Evolutionary conservation across 805 yeast genomes (phyloP).

Genomic region (Sungouiella blattae): DNA sequence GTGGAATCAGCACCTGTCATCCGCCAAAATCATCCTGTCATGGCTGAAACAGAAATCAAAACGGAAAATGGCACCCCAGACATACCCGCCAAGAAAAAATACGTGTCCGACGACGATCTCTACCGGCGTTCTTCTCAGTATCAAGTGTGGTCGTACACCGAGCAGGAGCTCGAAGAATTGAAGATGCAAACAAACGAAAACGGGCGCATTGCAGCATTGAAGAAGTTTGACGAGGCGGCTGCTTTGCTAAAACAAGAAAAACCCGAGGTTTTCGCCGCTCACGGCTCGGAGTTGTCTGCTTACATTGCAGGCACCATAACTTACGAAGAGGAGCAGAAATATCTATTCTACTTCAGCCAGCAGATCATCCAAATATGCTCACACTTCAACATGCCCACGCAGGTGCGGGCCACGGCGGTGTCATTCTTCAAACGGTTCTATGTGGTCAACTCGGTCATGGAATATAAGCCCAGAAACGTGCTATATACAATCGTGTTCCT

Average conservation of each 20-base stretch:
- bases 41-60: not conserved
- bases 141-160: constrained; percentile 79
- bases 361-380: constrained; percentile 68
- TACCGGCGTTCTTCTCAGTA: constrained; percentile 86
- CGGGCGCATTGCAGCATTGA: constrained; percentile 43
- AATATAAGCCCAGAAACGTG: constrained; percentile 79
- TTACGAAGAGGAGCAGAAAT: constrained; percentile 64
- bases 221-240: constrained; percentile 25
- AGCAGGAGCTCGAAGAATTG: constrained; percentile 48
- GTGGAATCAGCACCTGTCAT: too few relatives aligned
- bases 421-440: constrained; percentile 80
- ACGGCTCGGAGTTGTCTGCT: constrained; percentile 26
- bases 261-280: constrained; percentile 28
- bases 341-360: constrained; percentile 69
- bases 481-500: constrained; percentile 72
- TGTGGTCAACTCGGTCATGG: constrained; percentile 77
- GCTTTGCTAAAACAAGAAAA: constrained; percentile 16
- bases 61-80: not conserved
- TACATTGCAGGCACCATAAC: constrained; percentile 46
- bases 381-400: constrained; percentile 79
- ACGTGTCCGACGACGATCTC: constrained; percentile 74
- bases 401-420: constrained; percentile 83
- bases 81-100: constrained; percentile 2
- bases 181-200: constrained; percentile 50
- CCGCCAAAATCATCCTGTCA: too few relatives aligned